Base-by-base conservation (phyloP, 768 basidiomycete genomes). In the Boletus barrowsii region DNA sequence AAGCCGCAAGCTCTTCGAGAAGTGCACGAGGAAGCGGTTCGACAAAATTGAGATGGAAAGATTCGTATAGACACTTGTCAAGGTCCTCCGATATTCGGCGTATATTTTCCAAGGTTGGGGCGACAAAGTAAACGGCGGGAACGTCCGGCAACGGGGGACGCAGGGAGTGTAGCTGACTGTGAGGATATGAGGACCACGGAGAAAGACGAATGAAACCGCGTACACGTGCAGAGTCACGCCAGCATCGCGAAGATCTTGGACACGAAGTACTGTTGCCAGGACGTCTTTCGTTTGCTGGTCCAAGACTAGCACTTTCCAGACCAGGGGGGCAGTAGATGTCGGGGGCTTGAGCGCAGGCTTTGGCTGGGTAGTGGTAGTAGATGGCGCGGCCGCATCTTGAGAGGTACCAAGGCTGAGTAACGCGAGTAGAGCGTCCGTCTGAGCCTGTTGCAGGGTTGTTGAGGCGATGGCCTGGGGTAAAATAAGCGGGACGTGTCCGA, bases 211-310 rank as follows among this genome's bases (percentile, higher is more conserved):
- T 32, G 24, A 47, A 33, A 49, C 24, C 51, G 75, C 92, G 63
- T 76, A 98, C 95, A 98, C 93, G 75, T 99, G 97, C 54, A 99
- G 79, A 10, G 97, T 99, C 40, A 99, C 94, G 32, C 97, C 97
- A 46, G 92, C 90, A 65, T 98, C 96, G 52, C 97, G 82, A 57
- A 99, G 78, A 73, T 98, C 97, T 71, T 98, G 95, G 8, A 99
- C 97, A 50, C 95, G 84, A 59, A 99, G 74, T 18, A 93, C 89
- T 1, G 96, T 98, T 15, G 97, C 97, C 36, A 99, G 79, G 20
- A 98, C 87, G 69, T 98, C 97, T 70, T 98, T 97, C 22, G 93
- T 96, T 62, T 88, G 82, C 65, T 97, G 93, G 71, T 99, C 97
- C 51, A 99, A 76, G 2, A 99, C 87, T 10, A 99, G 76, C 14